Evolutionary conservation across 805 yeast genomes (phyloP).

Genomic region (Myxozyma neglecta): DNA sequence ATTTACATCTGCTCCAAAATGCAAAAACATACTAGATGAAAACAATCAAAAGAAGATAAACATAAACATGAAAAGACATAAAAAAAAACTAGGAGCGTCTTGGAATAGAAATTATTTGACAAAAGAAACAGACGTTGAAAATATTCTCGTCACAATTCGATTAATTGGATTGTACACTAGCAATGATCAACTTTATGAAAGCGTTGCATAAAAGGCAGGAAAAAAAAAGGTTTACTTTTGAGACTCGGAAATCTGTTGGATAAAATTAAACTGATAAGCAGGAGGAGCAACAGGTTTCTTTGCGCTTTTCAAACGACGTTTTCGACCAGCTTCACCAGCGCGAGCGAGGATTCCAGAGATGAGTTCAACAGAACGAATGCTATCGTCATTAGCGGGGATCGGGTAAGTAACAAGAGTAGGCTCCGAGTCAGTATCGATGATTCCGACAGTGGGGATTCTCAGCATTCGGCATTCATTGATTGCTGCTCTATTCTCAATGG

Average conservation of each 20-base stretch:
- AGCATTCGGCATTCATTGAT: slow-evolving; percentile 76
- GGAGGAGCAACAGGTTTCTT: neutral
- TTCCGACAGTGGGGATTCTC: slow-evolving; percentile 89
- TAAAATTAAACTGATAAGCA: neutral
- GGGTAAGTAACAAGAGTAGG: slow-evolving; percentile 89
- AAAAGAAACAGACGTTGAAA: neutral
- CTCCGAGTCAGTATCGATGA: slow-evolving; percentile 91
- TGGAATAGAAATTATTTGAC: neutral
- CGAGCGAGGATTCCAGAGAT: slow-evolving; percentile 79
- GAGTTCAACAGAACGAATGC: slow-evolving; percentile 74
- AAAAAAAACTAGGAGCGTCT: neutral
- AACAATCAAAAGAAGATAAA: neutral
- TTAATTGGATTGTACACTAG: neutral
- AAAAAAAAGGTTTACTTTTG: no score
- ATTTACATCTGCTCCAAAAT: neutral
- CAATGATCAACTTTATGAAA: no score
- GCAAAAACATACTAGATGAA: neutral
- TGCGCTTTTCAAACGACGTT: neutral
- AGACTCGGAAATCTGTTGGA: no score
- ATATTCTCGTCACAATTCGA: neutral
- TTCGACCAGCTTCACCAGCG: slow-evolving; percentile 77
- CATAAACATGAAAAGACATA: neutral
- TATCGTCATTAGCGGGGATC: slow-evolving; percentile 94
- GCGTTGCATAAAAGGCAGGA: no score
- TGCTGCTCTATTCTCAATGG: slow-evolving; percentile 79